phyloP scores from a whole-genome alignment of 1,139 yeast species.

The Geotrichum aggregatum region DNA sequence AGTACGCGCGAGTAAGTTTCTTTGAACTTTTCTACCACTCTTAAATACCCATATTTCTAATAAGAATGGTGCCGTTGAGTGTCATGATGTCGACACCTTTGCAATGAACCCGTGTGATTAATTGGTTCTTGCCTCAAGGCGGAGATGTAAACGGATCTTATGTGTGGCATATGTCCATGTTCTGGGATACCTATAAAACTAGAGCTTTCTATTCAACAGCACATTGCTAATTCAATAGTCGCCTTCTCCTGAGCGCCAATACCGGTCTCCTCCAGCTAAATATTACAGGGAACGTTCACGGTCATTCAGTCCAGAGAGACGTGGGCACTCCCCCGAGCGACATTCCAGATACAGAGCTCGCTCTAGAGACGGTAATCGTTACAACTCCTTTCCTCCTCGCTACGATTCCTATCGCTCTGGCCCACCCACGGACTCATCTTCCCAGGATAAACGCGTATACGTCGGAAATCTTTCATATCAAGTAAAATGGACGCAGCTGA shows the following conservation, averaged over 20 bases:
- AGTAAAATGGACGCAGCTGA: constrained; percentile 56
- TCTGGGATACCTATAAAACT: no score
- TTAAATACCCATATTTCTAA: not conserved
- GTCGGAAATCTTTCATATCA: constrained; percentile 63
- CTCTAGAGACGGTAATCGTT: constrained; percentile 15
- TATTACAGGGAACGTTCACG: constrained; percentile 16
- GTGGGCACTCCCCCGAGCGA: constrained; percentile 14
- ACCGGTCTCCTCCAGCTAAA: constrained; percentile 16
- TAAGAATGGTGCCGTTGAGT: constrained; percentile 36
- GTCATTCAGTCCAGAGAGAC: constrained; percentile 15
- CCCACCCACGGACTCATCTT: constrained; percentile 9
- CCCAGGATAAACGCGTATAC: constrained; percentile 43
- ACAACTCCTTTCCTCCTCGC: constrained; percentile 9
- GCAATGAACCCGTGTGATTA: no score
- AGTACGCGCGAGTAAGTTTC: constrained; percentile 7
- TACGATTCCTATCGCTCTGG: constrained; percentile 13
- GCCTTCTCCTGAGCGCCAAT: constrained; percentile 16
- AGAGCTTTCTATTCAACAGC: constrained; percentile 54
- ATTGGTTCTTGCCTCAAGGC: no score
- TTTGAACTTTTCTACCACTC: not conserved
- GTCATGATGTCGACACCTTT: no score
- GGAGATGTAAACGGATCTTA: no score
- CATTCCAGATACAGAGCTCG: constrained; percentile 15
- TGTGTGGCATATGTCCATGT: no score
- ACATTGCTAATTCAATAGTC: constrained; percentile 53